These are phyloP conservation scores for Hibiscus tridactylites DNA, from an alignment of 345 rosid genomes.

Conservation along the genomic window DNA sequence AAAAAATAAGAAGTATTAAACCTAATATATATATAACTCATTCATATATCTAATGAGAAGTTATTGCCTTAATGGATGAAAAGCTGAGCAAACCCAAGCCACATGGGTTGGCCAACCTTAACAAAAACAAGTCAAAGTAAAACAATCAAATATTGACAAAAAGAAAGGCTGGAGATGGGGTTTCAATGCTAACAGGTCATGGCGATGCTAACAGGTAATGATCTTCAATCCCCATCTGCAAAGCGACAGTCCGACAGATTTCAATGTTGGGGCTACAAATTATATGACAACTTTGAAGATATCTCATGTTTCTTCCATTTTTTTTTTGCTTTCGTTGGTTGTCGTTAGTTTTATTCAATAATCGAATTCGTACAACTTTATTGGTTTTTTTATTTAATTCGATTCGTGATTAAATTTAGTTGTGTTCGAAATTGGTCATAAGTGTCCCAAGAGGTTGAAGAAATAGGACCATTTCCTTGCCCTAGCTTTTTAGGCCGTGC, in stretches of 20 bases:
- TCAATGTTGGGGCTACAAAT: background rate
- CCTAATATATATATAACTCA: no score
- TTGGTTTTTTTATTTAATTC: no score
- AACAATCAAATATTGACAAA: constrained; percentile 5
- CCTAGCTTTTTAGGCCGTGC: no score
- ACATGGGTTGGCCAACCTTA: constrained; percentile 9
- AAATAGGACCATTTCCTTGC: no score
- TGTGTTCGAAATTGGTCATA: no score
- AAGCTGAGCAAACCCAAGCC: background rate
- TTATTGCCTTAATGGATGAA: background rate
- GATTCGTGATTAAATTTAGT: no score
- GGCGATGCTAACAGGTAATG: background rate
- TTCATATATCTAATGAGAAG: no score
- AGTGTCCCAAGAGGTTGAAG: no score
- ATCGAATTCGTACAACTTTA: no score
- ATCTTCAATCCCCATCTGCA: background rate
- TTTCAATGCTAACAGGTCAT: background rate
- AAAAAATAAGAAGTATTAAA: no score
- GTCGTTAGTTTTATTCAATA: no score
- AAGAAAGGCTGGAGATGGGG: background rate
- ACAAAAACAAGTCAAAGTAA: background rate
- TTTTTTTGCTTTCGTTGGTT: background rate
- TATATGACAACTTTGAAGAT: background rate
- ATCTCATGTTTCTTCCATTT: background rate
- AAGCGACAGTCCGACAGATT: background rate